Evolutionary conservation across 805 yeast species (phyloP).

Genomic region (Monosporozyma yasuniensis): DNA sequence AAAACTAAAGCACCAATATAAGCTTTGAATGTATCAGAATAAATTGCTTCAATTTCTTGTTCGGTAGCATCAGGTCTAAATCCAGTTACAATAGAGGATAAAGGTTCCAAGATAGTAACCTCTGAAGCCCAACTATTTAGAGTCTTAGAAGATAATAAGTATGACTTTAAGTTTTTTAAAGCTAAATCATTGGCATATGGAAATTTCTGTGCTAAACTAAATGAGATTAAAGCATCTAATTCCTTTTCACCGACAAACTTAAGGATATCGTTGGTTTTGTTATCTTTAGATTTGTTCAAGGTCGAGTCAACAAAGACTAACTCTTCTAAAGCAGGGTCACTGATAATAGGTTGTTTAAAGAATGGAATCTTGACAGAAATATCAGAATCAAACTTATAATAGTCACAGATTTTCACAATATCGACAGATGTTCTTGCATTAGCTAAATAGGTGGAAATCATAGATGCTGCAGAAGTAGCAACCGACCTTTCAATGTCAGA

Average conservation of each 20-base stretch:
- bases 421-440: constrained; percentile 3
- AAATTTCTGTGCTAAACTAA: constrained; percentile 47
- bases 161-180: constrained; percentile 21
- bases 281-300: constrained; percentile 4
- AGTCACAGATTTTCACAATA: constrained; percentile 5
- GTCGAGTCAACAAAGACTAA: constrained; percentile 10
- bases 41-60: constrained; percentile 38
- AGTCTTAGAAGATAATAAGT: background rate
- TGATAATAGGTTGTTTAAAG: constrained; percentile 10
- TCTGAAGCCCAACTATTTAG: background rate
- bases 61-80: background rate
- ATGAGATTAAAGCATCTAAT: constrained; percentile 53
- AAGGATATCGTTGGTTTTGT: constrained; percentile 24
- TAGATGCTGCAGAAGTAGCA: constrained; percentile 7
- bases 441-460: constrained; percentile 3
- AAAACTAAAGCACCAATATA: constrained; percentile 67
- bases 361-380: background rate
- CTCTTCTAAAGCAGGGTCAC: constrained; percentile 6
- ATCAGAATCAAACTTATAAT: constrained; percentile 7
- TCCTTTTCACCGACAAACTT: constrained; percentile 82
- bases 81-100: constrained; percentile 17
- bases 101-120: background rate
- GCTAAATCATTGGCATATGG: constrained; percentile 68
- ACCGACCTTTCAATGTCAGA: constrained; percentile 5
- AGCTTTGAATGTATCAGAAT: constrained; percentile 79